Base-by-base conservation (phyloP, 2,329 filamentous ascomycete species). In the Magnaporthiopsis incrustans region DNA sequence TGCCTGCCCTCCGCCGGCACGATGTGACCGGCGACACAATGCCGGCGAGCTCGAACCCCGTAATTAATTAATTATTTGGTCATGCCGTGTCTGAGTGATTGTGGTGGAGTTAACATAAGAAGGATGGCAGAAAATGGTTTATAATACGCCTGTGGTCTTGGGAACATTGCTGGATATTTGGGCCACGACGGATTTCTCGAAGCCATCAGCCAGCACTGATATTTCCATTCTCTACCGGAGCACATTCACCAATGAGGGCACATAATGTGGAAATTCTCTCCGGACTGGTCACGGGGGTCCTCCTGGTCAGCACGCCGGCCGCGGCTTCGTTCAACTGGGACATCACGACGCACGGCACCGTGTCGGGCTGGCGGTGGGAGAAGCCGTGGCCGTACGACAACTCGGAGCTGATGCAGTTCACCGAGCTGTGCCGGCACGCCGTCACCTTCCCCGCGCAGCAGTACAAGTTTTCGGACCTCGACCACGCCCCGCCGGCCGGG, bases 381-480 rank as follows among this genome's bases (percentile, higher is more conserved):
- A 68, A 70, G 44, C 71, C 73, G 2, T 75, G 75, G 64, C 70
- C 71, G 35, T 70, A 71, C 62, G 69, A 73, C 64, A 68, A 71
- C 60, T 69, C 71, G 44, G 59, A 67, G 56, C 67, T 71, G 26
- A 67, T 70, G 44, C 70, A 71, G 57, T 74, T 72, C 65, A 65
- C 69, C 57, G 69, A 71, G 11, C 66, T 68, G 59, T 75, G 73
- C 69, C 67, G 69, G 18, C 66, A 67, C 53, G 63, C 65, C 44
- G 66, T 63, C n/a, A 70, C 66, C 30, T 73, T 74, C 64, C 65
- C 68, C 33, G 73, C 71, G 4, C 68, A 67, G 56, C 70, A 71
- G 66, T 73, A 73, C 69, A 70, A 70, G 59, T 68, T 74, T 30
- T 65, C 61, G 6, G 71, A 74, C 60, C 65, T 75, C 15, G 57